Conservation (phyloP, 139 green algal species). For the Mychonastes homosphaera region DNA sequence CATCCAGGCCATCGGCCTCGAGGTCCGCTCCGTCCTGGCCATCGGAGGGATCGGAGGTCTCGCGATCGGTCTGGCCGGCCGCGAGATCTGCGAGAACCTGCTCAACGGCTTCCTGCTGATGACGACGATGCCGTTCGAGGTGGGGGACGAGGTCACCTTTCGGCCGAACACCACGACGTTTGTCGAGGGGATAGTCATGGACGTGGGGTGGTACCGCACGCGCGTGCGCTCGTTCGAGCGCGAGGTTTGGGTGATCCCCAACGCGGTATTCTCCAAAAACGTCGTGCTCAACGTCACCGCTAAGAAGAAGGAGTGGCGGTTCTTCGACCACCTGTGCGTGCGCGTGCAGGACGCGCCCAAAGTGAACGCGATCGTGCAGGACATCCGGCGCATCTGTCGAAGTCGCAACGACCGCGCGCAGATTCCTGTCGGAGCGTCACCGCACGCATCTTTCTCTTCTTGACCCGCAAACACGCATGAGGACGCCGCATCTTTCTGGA, state of each 20-base stretch:
- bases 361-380: constrained; percentile 41
- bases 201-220: constrained; percentile 87
- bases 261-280: constrained; percentile 73
- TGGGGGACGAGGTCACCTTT: constrained; percentile 70
- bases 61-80: constrained; percentile 78
- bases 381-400: constrained; percentile 59
- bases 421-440: no score
- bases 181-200: constrained; percentile 81
- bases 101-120: constrained; percentile 90
- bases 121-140: constrained; percentile 34
- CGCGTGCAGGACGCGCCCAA: constrained; percentile 53
- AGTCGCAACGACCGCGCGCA: no score
- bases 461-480: no score
- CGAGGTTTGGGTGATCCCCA: constrained; percentile 52
- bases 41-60: constrained; percentile 89
- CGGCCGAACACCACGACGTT: constrained; percentile 22
- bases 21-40: constrained; percentile 58
- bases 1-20: constrained; percentile 37
- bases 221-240: constrained; percentile 67
- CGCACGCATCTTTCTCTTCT: no score
- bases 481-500: no score
- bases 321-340: constrained; percentile 68
- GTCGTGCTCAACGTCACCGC: constrained; percentile 82
- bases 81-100: constrained; percentile 88
- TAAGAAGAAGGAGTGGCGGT: constrained; percentile 76